Percentiles rank a stretch among this genome's conserved stretches.
These are phyloP conservation scores for Lentinula edodes DNA, from an alignment of 768 basidiomycete species.

Conservation along the genomic window DNA sequence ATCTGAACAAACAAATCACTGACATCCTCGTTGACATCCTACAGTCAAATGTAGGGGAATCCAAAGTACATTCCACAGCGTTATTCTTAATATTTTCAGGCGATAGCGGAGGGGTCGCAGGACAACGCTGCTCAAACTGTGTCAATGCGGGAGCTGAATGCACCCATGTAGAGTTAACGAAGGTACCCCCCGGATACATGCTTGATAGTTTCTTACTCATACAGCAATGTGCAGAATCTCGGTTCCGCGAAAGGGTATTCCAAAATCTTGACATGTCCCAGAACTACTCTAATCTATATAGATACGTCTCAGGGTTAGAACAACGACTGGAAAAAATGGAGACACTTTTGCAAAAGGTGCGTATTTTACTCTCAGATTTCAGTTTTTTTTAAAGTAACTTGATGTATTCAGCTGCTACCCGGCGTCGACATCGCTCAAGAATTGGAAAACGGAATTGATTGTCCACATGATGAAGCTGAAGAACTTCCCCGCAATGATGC, in stretches of 20 bases:
- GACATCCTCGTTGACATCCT: not conserved
- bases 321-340: slow-evolving; percentile 61
- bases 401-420: slow-evolving; percentile 38
- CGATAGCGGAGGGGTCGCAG: slow-evolving; percentile 64
- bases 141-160: slow-evolving; percentile 53
- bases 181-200: slow-evolving; percentile 35
- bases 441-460: slow-evolving; percentile 36
- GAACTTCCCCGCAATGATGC: slow-evolving; percentile 26
- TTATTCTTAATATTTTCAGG: slow-evolving; percentile 31
- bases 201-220: not conserved
- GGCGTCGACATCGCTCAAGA: slow-evolving; percentile 60
- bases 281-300: slow-evolving; percentile 28
- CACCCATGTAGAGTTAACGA: slow-evolving; percentile 64
- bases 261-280: not conserved
- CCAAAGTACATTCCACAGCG: not conserved
- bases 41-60: not conserved
- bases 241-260: slow-evolving; percentile 58
- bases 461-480: slow-evolving; percentile 5
- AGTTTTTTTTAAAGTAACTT: not conserved
- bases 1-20: not conserved
- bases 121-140: slow-evolving; percentile 61
- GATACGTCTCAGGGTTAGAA: slow-evolving; percentile 62
- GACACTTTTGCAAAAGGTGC: slow-evolving; percentile 48
- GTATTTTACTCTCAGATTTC: slow-evolving; percentile 1
- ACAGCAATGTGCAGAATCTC: slow-evolving; percentile 31